Evolutionary conservation across 1,284 basidiomycete genomes (phyloP).

Genomic region (Leccinum ambiguum): DNA sequence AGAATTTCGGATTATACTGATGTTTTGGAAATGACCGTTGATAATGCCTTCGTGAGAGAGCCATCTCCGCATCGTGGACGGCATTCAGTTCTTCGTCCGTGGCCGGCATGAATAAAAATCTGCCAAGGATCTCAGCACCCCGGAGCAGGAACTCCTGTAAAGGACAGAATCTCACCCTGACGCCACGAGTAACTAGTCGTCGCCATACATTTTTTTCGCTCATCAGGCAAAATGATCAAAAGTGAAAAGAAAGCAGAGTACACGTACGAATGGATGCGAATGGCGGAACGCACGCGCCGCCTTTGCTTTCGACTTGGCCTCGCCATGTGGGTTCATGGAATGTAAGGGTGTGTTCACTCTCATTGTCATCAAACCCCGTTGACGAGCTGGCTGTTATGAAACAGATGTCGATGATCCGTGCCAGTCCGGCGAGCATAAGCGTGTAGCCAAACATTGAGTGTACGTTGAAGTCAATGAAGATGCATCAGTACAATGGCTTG

Average conservation of each 20-base stretch:
- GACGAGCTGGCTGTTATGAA: conserved; percentile 54
- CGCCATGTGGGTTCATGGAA: conserved; percentile 17
- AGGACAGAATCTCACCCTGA: conserved; percentile 44
- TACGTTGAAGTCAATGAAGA: conserved; percentile 46
- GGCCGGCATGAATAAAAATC: conserved; percentile 85
- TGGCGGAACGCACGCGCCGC: conserved; percentile 75
- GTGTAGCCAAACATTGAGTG: conserved; percentile 85
- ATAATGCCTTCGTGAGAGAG: not conserved
- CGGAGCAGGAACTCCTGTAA: not conserved
- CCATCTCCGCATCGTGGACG: conserved; percentile 71
- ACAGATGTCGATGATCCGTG: conserved; percentile 86
- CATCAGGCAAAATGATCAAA: not conserved
- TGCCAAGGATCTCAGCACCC: conserved; percentile 18
- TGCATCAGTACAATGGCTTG: conserved; percentile 46
- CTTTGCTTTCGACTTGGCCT: conserved; percentile 31
- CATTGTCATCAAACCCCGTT: conserved; percentile 39
- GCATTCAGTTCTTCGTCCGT: conserved; percentile 86
- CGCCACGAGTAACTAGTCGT: conserved; percentile 59
- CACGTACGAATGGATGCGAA: conserved; percentile 80
- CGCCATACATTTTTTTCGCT: conserved; percentile 3
- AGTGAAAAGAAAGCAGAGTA: not conserved
- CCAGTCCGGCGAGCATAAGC: conserved; percentile 82
- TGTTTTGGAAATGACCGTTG: not conserved
- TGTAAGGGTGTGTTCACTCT: conserved; percentile 66
- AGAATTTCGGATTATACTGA: not conserved